Evolutionary conservation across 2,329 filamentous ascomycete genomes (phyloP).

Genomic region (Colletotrichum musicola): DNA sequence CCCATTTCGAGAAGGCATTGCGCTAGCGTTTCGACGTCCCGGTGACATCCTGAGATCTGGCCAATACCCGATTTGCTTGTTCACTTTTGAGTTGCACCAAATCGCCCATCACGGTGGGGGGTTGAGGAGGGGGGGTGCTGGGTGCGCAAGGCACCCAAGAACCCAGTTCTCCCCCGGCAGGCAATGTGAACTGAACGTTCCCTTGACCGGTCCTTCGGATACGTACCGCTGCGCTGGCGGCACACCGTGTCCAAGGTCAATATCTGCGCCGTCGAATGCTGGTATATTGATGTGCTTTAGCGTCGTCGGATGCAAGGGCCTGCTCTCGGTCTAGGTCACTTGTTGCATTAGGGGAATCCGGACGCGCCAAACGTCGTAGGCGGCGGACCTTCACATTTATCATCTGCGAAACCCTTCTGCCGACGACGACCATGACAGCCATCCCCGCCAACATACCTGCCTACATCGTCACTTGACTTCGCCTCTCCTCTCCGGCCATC

Average conservation of each 20-base stretch:
- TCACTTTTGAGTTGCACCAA: conserved; percentile 38
- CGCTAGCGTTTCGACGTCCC: conserved; percentile 37
- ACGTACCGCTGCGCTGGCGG: conserved; percentile 23
- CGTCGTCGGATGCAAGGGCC: conserved; percentile 32
- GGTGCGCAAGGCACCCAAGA: conserved; percentile 27
- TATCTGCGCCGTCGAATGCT: conserved; percentile 22
- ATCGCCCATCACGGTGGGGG: conserved; percentile 22
- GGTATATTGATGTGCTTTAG: conserved; percentile 33
- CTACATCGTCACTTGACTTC: background rate
- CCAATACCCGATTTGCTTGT: conserved; percentile 26
- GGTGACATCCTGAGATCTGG: conserved; percentile 35
- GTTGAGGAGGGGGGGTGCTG: background rate
- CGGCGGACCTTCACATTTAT: conserved; percentile 30
- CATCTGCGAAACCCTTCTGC: conserved; percentile 15
- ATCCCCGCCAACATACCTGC: background rate
- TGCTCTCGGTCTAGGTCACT: conserved; percentile 20
- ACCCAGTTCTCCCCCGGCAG: conserved; percentile 28
- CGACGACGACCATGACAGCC: background rate
- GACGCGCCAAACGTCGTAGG: conserved; percentile 33
- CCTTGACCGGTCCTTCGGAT: conserved; percentile 17
- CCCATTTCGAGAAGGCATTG: conserved; percentile 26
- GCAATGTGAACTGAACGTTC: conserved; percentile 27
- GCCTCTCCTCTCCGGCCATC: background rate
- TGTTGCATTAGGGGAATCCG: conserved; percentile 4
- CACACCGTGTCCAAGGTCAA: conserved; percentile 19